Conservation (phyloP, 441 rosid genomes). For the Melastoma candidum region DNA sequence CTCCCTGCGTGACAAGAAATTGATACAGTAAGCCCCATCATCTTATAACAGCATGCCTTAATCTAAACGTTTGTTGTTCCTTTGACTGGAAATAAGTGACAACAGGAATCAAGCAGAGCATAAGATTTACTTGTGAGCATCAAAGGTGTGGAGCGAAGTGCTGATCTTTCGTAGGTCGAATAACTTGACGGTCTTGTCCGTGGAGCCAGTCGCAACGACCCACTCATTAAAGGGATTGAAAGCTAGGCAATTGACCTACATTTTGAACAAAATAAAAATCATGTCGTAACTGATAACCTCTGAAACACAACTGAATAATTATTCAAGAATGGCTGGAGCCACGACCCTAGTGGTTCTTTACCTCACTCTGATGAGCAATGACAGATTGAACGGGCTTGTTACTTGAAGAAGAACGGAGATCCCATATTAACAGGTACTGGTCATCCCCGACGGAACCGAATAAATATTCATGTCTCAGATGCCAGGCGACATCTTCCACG, state of each 20-base stretch:
- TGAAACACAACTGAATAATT: too few relatives aligned
- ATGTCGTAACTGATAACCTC: too few relatives aligned
- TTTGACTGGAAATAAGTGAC: background rate
- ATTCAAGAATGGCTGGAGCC: too few relatives aligned
- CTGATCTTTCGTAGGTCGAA: constrained; percentile 85
- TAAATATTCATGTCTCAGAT: constrained; percentile 78
- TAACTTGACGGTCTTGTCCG: constrained; percentile 87
- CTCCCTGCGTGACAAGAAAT: constrained; percentile 41
- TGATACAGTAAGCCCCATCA: too few relatives aligned
- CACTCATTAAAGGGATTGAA: constrained; percentile 96
- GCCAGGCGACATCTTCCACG: constrained; percentile 98
- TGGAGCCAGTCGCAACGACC: constrained; percentile 97
- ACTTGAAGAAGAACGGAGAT: constrained; percentile 60
- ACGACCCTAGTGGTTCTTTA: constrained; percentile 12
- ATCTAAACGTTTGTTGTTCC: too few relatives aligned
- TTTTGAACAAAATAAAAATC: background rate
- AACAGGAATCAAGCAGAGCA: background rate
- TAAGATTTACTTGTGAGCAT: constrained; percentile 67
- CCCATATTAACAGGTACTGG: constrained; percentile 81
- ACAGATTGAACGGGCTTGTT: constrained; percentile 74
- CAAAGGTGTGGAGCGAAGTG: constrained; percentile 77
- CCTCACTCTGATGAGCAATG: constrained; percentile 93
- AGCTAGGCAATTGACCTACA: constrained; percentile 86
- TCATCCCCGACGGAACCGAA: constrained; percentile 99
- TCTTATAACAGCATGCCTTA: too few relatives aligned